These are phyloP conservation scores for Naegleria gruberi DNA, from an alignment of 208 protist genomes.

Conservation along the genomic window DNA sequence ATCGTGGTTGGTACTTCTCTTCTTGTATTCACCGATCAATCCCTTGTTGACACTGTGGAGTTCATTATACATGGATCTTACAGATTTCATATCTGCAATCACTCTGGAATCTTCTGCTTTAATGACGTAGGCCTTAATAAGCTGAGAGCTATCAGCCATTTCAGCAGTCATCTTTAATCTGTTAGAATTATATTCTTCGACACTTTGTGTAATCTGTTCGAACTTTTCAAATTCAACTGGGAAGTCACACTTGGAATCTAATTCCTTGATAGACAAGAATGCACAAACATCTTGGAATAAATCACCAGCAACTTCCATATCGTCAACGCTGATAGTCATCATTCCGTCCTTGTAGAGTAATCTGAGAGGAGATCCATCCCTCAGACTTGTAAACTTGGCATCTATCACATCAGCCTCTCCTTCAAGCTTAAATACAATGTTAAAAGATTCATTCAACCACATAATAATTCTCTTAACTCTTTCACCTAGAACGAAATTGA, in stretches of 20 bases:
- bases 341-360: conserved; percentile 35
- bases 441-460: conserved; percentile 39
- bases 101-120: conserved; percentile 78
- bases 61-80: conserved; percentile 63
- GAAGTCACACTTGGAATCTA: conserved; percentile 56
- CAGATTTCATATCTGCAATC: conserved; percentile 64
- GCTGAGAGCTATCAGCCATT: conserved; percentile 75
- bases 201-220: conserved; percentile 48
- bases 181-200: conserved; percentile 71
- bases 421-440: conserved; percentile 1
- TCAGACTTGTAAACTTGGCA: conserved; percentile 55
- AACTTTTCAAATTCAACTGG: conserved; percentile 57
- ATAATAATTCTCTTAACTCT: conserved; percentile 38
- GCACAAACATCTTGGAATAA: conserved; percentile 65
- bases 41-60: conserved; percentile 73
- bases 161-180: conserved; percentile 74
- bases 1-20: conserved; percentile 78
- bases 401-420: conserved; percentile 37
- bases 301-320: conserved; percentile 68
- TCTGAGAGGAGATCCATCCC: conserved; percentile 47
- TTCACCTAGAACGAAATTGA: conserved; percentile 50
- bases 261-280: conserved; percentile 38
- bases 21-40: conserved; percentile 77
- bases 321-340: conserved; percentile 55
- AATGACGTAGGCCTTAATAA: conserved; percentile 74